Percentiles rank a stretch among this genome's conserved stretches.
Evolutionary conservation across 202 grass and related monocot genomes (phyloP).

Genomic region (Digitaria exilis): DNA sequence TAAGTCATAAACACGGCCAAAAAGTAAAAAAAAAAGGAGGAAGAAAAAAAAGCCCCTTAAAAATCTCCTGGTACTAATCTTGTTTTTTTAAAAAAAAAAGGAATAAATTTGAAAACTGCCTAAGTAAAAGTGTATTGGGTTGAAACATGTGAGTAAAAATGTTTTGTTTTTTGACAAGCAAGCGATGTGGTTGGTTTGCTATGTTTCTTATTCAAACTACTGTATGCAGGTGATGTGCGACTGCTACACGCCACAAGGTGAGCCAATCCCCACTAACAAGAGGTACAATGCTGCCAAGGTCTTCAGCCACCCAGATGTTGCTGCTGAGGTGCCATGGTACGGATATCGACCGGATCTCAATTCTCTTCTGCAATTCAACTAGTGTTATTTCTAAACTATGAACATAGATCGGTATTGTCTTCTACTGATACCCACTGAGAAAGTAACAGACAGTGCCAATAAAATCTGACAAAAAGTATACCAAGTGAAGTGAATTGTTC

Average conservation of each 20-base stretch:
- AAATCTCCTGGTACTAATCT: background rate
- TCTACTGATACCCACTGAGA: background rate
- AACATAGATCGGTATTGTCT: background rate
- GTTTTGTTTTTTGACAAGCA: slow-evolving; percentile 2
- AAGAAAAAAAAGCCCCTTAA: background rate
- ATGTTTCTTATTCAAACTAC: slow-evolving; percentile 10
- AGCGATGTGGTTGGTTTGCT: background rate
- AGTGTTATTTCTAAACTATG: background rate
- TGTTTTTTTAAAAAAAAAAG: background rate
- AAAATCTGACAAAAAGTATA: background rate
- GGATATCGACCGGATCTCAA: background rate
- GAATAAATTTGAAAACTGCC: background rate
- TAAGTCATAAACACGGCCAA: background rate
- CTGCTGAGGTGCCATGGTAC: slow-evolving; percentile 78
- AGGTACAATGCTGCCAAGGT: slow-evolving; percentile 78
- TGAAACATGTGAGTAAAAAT: slow-evolving; percentile 1
- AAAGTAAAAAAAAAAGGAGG: background rate
- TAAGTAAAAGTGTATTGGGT: background rate
- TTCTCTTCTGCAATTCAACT: background rate
- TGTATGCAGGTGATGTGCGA: slow-evolving; percentile 83
- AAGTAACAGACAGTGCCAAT: background rate
- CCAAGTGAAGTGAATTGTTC: background rate
- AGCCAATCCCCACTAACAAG: slow-evolving; percentile 85
- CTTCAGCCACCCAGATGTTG: slow-evolving; percentile 72
- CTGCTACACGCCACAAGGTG: slow-evolving; percentile 90